phyloP scores from a whole-genome alignment of 2,329 filamentous ascomycete genomes.

The Daldinia sp. region DNA sequence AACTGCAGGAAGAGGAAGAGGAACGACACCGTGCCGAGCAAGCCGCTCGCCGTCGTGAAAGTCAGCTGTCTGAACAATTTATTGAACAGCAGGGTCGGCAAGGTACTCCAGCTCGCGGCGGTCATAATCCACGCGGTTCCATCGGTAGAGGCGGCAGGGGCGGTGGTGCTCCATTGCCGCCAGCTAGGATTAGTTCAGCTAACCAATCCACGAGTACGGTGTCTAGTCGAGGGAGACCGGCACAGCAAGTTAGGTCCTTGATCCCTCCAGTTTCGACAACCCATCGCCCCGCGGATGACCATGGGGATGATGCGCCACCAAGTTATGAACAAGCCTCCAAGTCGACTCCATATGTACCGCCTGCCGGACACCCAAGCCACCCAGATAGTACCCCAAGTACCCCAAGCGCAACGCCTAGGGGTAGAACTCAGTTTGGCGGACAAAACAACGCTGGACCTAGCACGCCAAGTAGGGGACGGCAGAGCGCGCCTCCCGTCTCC shows the following conservation, averaged over 20 bases:
- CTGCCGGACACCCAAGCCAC: slow-evolving; percentile 64
- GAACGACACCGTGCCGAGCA: slow-evolving; percentile 74
- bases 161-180: slow-evolving; percentile 41
- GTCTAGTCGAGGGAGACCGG: slow-evolving; percentile 45
- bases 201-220: slow-evolving; percentile 41
- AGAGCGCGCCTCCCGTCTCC: slow-evolving; percentile 34
- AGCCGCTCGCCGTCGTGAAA: slow-evolving; percentile 73
- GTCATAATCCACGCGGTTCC: slow-evolving; percentile 42
- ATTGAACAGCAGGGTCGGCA: slow-evolving; percentile 72
- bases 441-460: slow-evolving; percentile 43
- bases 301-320: slow-evolving; percentile 65
- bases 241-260: slow-evolving; percentile 60
- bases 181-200: slow-evolving; percentile 47
- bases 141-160: slow-evolving; percentile 41
- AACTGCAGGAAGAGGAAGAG: slow-evolving; percentile 95
- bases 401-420: slow-evolving; percentile 40
- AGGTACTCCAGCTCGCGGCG: slow-evolving; percentile 40
- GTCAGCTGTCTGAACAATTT: slow-evolving; percentile 75
- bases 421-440: slow-evolving; percentile 33
- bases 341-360: slow-evolving; percentile 64
- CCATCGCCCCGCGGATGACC: slow-evolving; percentile 55
- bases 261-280: slow-evolving; percentile 58
- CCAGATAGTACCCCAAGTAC: slow-evolving; percentile 56
- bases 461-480: slow-evolving; percentile 56
- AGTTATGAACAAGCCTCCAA: slow-evolving; percentile 69